phyloP scores from a whole-genome alignment of 257 asterid genomes.

The Thymus mandschuricus region DNA sequence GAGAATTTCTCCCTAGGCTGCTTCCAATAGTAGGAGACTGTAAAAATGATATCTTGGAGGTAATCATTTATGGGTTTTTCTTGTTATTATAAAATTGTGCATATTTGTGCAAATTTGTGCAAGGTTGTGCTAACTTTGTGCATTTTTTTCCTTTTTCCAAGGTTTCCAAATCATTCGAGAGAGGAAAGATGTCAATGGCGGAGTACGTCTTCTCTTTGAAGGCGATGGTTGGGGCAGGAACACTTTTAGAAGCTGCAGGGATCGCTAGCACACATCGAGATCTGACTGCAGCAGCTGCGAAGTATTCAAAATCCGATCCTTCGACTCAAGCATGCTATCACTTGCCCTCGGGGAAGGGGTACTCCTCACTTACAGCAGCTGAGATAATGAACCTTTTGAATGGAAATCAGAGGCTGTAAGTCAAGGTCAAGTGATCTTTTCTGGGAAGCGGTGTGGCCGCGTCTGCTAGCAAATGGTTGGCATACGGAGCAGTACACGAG shows the following conservation, averaged over 20 bases:
- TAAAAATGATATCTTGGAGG: constrained; percentile 56
- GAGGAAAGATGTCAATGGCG: constrained; percentile 50
- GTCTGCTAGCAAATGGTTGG: constrained; percentile 81
- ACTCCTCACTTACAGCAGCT: constrained; percentile 53
- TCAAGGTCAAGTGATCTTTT: constrained; percentile 67
- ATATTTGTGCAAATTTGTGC: not conserved
- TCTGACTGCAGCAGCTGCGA: constrained; percentile 55
- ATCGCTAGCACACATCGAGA: constrained; percentile 67
- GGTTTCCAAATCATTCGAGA: constrained; percentile 55
- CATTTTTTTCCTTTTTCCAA: constrained; percentile 31
- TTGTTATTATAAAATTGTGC: too few species aligned
- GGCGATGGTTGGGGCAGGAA: constrained; percentile 54
- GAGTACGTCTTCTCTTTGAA: constrained; percentile 60
- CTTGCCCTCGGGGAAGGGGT: constrained; percentile 35
- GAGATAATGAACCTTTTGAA: constrained; percentile 61
- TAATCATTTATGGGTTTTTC: constrained; percentile 23
- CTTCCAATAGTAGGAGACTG: constrained; percentile 47
- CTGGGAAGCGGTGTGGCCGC: constrained; percentile 93
- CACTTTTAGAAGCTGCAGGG: constrained; percentile 64
- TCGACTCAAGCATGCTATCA: not conserved
- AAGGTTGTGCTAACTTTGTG: not conserved
- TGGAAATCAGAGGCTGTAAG: constrained; percentile 67
- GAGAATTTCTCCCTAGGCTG: constrained; percentile 63
- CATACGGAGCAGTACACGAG: constrained; percentile 65
- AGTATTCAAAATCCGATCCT: constrained; percentile 45